phyloP scores from a whole-genome alignment of 805 yeast genomes.

The Saccharomycopsis olivae region DNA sequence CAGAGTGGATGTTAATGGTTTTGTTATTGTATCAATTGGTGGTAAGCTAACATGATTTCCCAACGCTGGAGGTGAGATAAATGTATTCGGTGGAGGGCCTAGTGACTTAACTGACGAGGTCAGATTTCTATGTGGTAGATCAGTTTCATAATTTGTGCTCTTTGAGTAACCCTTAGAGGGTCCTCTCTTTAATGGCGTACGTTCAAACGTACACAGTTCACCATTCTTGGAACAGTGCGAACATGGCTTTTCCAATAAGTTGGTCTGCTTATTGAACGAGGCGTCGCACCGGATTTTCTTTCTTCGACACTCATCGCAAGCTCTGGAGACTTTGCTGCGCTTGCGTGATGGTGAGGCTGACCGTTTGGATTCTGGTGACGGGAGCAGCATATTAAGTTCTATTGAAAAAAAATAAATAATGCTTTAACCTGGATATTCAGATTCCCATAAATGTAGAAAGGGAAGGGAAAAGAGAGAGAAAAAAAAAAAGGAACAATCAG shows the following conservation, averaged over 20 bases:
- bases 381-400: too few relatives aligned
- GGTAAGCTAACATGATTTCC: too few relatives aligned
- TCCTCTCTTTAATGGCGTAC: slow-evolving; percentile 69
- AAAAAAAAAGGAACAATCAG: background rate
- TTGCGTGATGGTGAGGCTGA: slow-evolving; percentile 29
- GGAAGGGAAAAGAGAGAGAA: background rate
- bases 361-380: too few relatives aligned
- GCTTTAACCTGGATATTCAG: too few relatives aligned
- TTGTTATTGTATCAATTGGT: too few relatives aligned
- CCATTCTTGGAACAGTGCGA: slow-evolving; percentile 50
- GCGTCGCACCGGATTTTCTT: slow-evolving; percentile 69
- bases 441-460: too few relatives aligned
- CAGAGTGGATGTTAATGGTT: too few relatives aligned
- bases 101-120: too few relatives aligned
- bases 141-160: too few relatives aligned
- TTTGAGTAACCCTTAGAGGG: slow-evolving; percentile 65
- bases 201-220: slow-evolving; percentile 55
- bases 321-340: slow-evolving; percentile 65
- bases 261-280: slow-evolving; percentile 33
- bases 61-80: too few relatives aligned
- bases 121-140: too few relatives aligned
- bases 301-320: slow-evolving; percentile 72
- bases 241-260: slow-evolving; percentile 42
- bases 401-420: background rate
- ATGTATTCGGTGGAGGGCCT: too few relatives aligned